Base-by-base conservation (phyloP, 805 yeast species). In the Scheffersomyces amazonensis region DNA sequence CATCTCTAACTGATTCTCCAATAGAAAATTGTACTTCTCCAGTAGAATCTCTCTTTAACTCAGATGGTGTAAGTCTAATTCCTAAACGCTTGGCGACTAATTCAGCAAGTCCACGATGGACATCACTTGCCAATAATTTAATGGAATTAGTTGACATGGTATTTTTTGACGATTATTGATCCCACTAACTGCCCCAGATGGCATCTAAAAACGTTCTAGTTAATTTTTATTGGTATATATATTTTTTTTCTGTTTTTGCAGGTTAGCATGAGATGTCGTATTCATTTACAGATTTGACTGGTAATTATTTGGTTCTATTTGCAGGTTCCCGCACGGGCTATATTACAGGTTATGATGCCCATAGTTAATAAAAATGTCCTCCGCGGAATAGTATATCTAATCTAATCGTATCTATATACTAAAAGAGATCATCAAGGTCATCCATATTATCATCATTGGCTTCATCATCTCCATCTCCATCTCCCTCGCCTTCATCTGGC, bases 1-100 rank as follows among this genome's bases (percentile, higher is more conserved):
- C 91, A 60, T 84, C 93, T 71, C 95, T 76, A 31, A 85, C 87
- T 16, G 90, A 81, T 57, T 85, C 91, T 12, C 86, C 87, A 48
- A 85, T 58, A 3, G 69, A 77, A 51, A 85, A 83, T 25, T 84
- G 80, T 15, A 83, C 86, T 56, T 86, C 95, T 12, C 80, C 39
- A 83, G 90, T 13, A 85, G 83, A 12, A 87, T 86, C 69, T 88
- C 98, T 53, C 75, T 44, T 83, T 78, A 35, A 87, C 77, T 49
- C 86, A 78, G 49, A 75, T 31, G 85, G 83, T 16, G 95, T 77
- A 24, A 88, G 69, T 21, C 78, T 78, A 16, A 87, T 59, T 13
- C 89, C 90, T 33, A 91, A 71, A 49, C 73, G 76, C 47, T 70
- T 67, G 4, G 95, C 79, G 27, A 93, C 89, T 31, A 76, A 70